A percentile compares a stretch with the other conserved stretches of the same genome.
These are phyloP conservation scores for Phytophthora pistaciae DNA, from an alignment of 352 stramenopile species.

Conservation along the genomic window DNA sequence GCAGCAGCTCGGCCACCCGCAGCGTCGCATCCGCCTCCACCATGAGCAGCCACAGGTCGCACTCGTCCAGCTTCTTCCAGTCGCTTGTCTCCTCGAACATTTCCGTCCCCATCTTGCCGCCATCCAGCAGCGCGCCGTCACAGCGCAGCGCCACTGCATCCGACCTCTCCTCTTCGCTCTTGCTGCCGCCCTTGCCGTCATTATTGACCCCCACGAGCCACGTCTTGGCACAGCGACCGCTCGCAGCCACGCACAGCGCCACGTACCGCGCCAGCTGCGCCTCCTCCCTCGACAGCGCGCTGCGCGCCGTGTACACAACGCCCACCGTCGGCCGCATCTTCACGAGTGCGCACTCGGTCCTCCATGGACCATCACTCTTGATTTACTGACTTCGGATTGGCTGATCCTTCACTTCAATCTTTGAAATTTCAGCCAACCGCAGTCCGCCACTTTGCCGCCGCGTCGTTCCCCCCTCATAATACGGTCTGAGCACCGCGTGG, in stretches of 20 bases:
- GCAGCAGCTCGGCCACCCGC: constrained; percentile 47
- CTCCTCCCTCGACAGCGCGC: constrained; percentile 58
- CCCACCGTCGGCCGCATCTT: constrained; percentile 48
- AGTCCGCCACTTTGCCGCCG: constrained; percentile 17
- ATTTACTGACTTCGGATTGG: background rate
- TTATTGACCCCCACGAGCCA: constrained; percentile 48
- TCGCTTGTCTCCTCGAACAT: constrained; percentile 56
- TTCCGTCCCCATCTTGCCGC: constrained; percentile 20
- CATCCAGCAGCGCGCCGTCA: constrained; percentile 57
- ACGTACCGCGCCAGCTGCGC: constrained; percentile 72
- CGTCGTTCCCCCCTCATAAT: constrained; percentile 17
- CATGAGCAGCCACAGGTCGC: constrained; percentile 70
- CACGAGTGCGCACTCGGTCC: background rate
- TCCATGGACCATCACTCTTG: constrained; percentile 21
- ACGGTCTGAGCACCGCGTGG: background rate
- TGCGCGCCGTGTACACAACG: constrained; percentile 65
- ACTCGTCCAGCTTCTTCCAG: constrained; percentile 50
- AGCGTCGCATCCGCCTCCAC: constrained; percentile 58
- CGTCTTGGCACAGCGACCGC: constrained; percentile 56
- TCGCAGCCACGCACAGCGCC: constrained; percentile 60
- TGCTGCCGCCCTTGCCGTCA: background rate
- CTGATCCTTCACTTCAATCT: constrained; percentile 20
- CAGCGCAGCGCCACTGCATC: constrained; percentile 44
- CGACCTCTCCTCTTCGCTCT: background rate
- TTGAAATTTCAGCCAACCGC: constrained; percentile 24